These are phyloP conservation scores for Sarocladiaceae sp. DNA, from an alignment of 2,329 filamentous ascomycete genomes.

Conservation along the genomic window DNA sequence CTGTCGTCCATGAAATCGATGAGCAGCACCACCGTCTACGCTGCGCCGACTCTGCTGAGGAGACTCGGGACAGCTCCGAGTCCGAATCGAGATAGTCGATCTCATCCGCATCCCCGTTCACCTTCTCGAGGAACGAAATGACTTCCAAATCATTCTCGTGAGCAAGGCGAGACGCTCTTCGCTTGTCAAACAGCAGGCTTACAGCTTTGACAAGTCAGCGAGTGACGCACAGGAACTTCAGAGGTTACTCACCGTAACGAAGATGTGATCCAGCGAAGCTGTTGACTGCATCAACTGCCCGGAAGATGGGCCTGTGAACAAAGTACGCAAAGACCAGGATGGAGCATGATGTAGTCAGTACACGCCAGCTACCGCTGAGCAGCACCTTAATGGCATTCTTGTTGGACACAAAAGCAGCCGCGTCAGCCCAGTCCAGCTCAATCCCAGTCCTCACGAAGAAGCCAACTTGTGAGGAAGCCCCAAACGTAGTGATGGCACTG, in stretches of 20 bases:
- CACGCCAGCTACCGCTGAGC: constrained; percentile 22
- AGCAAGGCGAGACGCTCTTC: too few species aligned
- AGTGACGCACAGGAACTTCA: too few species aligned
- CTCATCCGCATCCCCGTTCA: too few species aligned
- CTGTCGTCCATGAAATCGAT: not conserved
- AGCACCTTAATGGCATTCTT: constrained; percentile 25
- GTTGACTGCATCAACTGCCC: constrained; percentile 17
- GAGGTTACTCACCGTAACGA: constrained; percentile 19
- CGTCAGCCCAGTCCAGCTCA: constrained; percentile 26
- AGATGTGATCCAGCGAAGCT: constrained; percentile 15
- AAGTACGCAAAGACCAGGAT: constrained; percentile 19
- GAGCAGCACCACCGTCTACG: not conserved
- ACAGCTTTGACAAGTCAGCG: too few species aligned
- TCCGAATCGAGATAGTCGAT: too few species aligned
- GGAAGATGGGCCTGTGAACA: constrained; percentile 18
- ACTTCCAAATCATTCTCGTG: too few species aligned
- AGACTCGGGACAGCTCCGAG: too few species aligned
- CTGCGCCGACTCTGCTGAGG: too few species aligned
- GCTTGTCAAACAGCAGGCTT: too few species aligned
- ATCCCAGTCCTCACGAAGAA: constrained; percentile 25
- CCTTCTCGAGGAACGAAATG: too few species aligned
- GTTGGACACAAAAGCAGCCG: constrained; percentile 21
- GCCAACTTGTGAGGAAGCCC: constrained; percentile 24
- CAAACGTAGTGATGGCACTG: constrained; percentile 21
- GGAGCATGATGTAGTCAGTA: constrained; percentile 16